Evolutionary conservation across 2,329 filamentous ascomycete genomes (phyloP).

Genomic region (Trichoderma polysporum): DNA sequence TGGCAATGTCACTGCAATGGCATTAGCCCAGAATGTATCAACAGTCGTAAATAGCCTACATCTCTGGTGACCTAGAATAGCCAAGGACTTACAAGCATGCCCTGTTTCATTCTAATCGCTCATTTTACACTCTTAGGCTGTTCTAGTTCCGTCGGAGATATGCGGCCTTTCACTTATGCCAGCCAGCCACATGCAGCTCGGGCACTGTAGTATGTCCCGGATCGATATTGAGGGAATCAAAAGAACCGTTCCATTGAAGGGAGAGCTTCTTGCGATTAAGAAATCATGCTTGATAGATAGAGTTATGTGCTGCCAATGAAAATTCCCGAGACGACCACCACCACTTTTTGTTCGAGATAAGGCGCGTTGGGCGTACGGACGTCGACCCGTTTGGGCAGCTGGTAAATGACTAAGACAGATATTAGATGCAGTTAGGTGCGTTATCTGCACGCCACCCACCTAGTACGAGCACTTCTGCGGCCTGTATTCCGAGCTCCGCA

Average conservation of each 20-base stretch:
- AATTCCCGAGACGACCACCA: background rate
- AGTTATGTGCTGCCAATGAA: constrained; percentile 12
- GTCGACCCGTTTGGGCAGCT: constrained; percentile 17
- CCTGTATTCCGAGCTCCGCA: background rate
- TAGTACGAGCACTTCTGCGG: background rate
- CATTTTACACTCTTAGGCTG: background rate
- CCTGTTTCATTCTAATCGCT: background rate
- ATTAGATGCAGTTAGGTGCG: constrained; percentile 2
- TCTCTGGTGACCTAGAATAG: background rate
- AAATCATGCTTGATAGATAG: constrained; percentile 15
- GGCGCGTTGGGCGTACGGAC: background rate
- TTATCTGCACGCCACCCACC: constrained; percentile 1
- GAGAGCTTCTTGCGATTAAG: background rate
- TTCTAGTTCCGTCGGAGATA: background rate
- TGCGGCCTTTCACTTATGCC: background rate
- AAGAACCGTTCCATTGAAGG: background rate
- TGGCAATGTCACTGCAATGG: background rate
- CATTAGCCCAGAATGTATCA: background rate
- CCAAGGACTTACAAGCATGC: background rate
- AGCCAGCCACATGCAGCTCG: background rate
- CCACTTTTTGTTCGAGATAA: constrained; percentile 2
- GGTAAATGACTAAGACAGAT: background rate
- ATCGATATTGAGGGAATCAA: background rate
- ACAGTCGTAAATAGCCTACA: background rate
- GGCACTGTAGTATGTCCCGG: background rate